Conservation (phyloP, 345 rosid genomes). For the Eucalyptus fibrosa region DNA sequence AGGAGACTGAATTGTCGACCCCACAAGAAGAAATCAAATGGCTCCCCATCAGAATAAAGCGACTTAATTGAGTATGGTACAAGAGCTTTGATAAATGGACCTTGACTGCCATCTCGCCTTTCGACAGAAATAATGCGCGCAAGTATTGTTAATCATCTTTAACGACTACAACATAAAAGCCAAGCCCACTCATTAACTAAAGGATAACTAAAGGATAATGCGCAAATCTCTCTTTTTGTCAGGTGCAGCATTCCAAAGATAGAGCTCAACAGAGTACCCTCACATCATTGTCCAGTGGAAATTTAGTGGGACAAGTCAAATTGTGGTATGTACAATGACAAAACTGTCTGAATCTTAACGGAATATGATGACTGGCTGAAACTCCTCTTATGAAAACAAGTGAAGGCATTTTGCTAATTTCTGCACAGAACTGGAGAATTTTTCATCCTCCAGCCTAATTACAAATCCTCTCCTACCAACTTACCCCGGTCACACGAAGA, state of each 20-base stretch:
- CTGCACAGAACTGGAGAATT: background rate
- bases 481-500: slow-evolving; percentile 27
- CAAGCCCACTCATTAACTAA: background rate
- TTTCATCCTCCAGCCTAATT: background rate
- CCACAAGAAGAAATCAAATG: background rate
- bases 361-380: background rate
- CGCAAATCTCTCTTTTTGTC: background rate
- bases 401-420: background rate
- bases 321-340: background rate
- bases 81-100: background rate
- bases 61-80: background rate
- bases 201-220: background rate
- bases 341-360: background rate
- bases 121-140: background rate
- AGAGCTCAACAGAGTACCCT: background rate
- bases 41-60: background rate
- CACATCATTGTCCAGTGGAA: background rate
- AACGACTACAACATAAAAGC: background rate
- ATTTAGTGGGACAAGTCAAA: background rate
- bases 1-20: background rate
- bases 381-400: background rate
- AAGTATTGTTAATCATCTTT: background rate
- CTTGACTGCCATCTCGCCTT: background rate
- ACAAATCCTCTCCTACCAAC: background rate
- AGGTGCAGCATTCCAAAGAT: background rate